phyloP scores from a whole-genome alignment of 2,329 filamentous ascomycete genomes.

The Ophiostoma fasciatum region DNA sequence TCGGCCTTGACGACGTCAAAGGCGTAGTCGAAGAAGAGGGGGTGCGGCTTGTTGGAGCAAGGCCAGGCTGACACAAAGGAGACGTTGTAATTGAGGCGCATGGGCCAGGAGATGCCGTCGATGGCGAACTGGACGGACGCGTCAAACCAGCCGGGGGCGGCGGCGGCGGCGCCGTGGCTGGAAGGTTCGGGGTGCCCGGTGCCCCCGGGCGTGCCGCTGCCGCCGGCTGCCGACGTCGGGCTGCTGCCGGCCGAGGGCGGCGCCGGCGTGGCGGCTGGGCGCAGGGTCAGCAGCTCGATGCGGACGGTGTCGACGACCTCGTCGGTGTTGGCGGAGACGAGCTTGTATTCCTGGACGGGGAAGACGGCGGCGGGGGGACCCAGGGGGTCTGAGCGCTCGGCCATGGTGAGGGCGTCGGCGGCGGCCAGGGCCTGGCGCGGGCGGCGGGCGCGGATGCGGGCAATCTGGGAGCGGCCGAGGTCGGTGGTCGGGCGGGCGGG shows the following conservation, averaged over 20 bases:
- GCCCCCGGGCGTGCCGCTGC: conserved; percentile 2
- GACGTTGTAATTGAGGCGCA: conserved; percentile 48
- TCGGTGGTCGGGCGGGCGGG: conserved; percentile 54
- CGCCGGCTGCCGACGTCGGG: conserved; percentile 2
- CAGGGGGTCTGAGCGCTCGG: conserved; percentile 51
- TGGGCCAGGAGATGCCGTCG: conserved; percentile 45
- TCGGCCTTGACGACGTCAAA: conserved; percentile 46
- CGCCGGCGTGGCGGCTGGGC: conserved; percentile 12
- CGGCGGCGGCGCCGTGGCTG: neutral
- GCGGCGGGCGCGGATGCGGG: conserved; percentile 46
- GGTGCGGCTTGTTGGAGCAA: conserved; percentile 48
- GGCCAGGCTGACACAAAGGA: conserved; percentile 52
- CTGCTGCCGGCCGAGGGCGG: conserved; percentile 2
- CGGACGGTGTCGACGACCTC: conserved; percentile 50
- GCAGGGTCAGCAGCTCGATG: conserved; percentile 52
- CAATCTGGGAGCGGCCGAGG: conserved; percentile 53
- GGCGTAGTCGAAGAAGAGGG: conserved; percentile 58
- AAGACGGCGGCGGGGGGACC: conserved; percentile 48
- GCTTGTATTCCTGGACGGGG: conserved; percentile 52
- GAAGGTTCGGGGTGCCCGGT: no score
- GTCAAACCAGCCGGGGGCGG: conserved; percentile 33
- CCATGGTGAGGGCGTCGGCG: conserved; percentile 51
- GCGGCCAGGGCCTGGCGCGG: conserved; percentile 40
- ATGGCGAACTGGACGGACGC: conserved; percentile 50
- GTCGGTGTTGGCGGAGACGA: conserved; percentile 46